Evolutionary conservation across 192 early-diverging fungal species (phyloP).

Genomic region (Entomortierella chlamydospora): DNA sequence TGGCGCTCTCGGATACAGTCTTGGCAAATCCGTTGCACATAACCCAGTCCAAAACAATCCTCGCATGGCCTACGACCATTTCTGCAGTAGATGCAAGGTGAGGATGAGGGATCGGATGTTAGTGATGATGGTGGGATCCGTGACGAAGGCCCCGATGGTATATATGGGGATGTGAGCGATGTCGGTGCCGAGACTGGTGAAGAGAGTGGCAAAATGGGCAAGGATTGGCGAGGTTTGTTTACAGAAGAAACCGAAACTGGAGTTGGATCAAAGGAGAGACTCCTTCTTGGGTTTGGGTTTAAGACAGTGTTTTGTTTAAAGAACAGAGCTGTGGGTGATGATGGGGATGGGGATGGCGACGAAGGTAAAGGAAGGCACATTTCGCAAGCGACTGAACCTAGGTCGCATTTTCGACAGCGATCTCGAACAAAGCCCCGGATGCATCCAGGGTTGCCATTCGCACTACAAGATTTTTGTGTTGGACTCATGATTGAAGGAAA

Average conservation of each 20-base stretch:
- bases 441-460: constrained; percentile 13
- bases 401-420: constrained; percentile 22
- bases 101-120: not conserved
- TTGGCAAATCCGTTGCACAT: constrained; percentile 28
- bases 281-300: not conserved
- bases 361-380: constrained; percentile 9
- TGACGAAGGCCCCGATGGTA: not conserved
- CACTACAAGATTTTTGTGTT: constrained; percentile 10
- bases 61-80: constrained; percentile 24
- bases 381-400: constrained; percentile 20
- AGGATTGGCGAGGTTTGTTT: not conserved
- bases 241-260: not conserved
- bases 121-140: not conserved
- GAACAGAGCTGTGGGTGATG: not conserved
- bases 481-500: not conserved
- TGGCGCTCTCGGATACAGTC: constrained; percentile 27
- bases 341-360: not conserved
- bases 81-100: constrained; percentile 21
- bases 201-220: not conserved
- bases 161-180: not conserved
- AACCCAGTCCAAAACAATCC: constrained; percentile 35
- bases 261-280: constrained; percentile 5
- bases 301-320: not conserved
- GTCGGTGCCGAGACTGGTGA: not conserved
- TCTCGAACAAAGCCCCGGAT: constrained; percentile 32